Evolutionary conservation across 495 filamentous ascomycete species (phyloP).

Genomic region (Talaromyces trachyspermus): DNA sequence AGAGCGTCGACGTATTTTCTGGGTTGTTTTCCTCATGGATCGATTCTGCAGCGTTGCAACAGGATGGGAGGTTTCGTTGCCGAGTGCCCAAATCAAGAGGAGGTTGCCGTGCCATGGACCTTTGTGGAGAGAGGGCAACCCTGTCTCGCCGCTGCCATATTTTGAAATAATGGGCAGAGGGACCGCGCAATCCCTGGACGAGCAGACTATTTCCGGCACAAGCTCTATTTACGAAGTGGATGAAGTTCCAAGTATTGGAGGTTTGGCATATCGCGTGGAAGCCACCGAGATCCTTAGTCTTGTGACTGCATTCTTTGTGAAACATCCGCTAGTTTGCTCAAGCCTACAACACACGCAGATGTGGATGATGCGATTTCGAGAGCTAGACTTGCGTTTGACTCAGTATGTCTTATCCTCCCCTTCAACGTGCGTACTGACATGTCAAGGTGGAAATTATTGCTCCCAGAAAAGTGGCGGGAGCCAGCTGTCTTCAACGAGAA

Average conservation of each 20-base stretch:
- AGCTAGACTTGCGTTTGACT: slow-evolving; percentile 13
- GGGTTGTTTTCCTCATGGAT: slow-evolving; percentile 22
- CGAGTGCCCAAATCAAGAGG: no score
- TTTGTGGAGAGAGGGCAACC: no score
- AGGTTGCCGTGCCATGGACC: no score
- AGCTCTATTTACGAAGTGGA: no score
- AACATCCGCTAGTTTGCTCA: slow-evolving; percentile 10
- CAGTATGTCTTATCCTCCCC: slow-evolving; percentile 9
- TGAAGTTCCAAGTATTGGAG: no score
- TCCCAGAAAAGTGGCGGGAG: slow-evolving; percentile 17
- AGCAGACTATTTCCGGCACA: no score
- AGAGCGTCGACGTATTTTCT: slow-evolving; percentile 20
- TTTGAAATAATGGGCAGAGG: no score
- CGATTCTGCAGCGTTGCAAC: slow-evolving; percentile 22
- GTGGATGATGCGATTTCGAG: slow-evolving; percentile 16
- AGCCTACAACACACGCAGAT: slow-evolving; percentile 10
- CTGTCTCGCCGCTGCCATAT: no score
- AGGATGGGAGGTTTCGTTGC: slow-evolving; percentile 20
- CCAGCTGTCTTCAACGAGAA: slow-evolving; percentile 4
- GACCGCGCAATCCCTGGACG: no score
- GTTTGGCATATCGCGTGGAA: slow-evolving; percentile 15
- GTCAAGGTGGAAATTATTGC: slow-evolving; percentile 5
- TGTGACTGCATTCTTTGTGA: slow-evolving; percentile 16
- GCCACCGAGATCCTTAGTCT: slow-evolving; percentile 15
- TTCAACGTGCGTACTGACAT: background rate